Base-by-base conservation (phyloP, 208 protist genomes). In the Trypanosoma caninum region DNA sequence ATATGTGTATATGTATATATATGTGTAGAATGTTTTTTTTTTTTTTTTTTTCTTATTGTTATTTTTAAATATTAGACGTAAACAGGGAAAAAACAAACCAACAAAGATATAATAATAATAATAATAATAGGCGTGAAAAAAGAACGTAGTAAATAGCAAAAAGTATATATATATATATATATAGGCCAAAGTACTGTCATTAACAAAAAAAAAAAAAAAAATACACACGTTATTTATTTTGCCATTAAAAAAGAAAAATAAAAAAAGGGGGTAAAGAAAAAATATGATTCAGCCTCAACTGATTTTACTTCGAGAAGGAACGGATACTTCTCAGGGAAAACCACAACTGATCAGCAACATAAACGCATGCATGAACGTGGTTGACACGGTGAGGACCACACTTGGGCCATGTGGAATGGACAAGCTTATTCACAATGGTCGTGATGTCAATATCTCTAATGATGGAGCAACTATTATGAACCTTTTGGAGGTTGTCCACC, bases 381-480 rank as follows among this genome's bases (percentile, higher is more conserved):
- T 96, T n/a, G 91, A 97, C 61, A 97, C 87, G n/a, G 84, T 97
- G 20, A 96, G 95, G 66, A 94, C 94, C n/a, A 97, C 94, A 9
- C 84, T 97, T 42, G 98, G 98, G 35, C 99, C 99, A 25, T 94
- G 99, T 55, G 99, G 99, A 33, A 99, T 99, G 98, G 99, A 99
- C 76, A 99, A 99, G 84, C 86, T 99, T 22, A 99, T 99, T 65
- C 87, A 98, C 70, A 95, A 94, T 55, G 84, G 87, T 48, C 80
- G 89, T 55, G 87, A 95, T 37, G 81, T 89, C 20, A 99, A 98
- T 31, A 99, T 99, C 66, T 99, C 98, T 33, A 99, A 99, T 82
- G 99, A 99, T 82, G 99, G 99, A 42, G 99, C 99, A 2, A 99
- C 99, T 13, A 99, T 99, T 41, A 99, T 99, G 93, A 98, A 98